Evolutionary conservation across 345 rosid genomes (phyloP), one percentile per base, ranked within the genome.

Genomic region (Eucalyptus coolabah): DNA sequence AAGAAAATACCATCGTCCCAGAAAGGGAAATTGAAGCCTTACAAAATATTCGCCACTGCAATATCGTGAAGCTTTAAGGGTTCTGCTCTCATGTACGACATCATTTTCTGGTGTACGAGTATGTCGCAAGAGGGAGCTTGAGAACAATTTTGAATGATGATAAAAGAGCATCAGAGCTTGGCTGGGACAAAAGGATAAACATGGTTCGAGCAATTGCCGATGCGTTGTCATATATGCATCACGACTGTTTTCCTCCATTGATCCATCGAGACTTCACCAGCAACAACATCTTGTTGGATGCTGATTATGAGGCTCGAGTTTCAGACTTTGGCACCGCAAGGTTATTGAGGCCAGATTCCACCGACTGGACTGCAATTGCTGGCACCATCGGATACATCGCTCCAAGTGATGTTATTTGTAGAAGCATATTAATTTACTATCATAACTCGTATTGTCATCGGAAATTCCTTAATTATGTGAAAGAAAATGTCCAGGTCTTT

Each of bases 231-330:
- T 80, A 91, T 30, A 86, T 91, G 91, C 92, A 91, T 87, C 88
- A 91, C 1, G 42, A 86, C 7, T 86, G 88, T 42, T 45, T 14
- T 19, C 91, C 89, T 23, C 80, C 91, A 23, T 42, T 87, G 23
- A 60, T 91, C 54, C 92, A 91, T 34, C 59, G 91, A 32, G 92
- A 89, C 83, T 63, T 91, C 45, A 56, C 91, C 10, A 91, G 91
- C 50, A 91, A 56, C 54, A 91, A 91, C 45, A 59, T 89, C 28
- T 51, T 91, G 83, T 42, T 91, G 67, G 87, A 89, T 56, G 40
- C 51, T 4, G 88, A 89, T 26, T 89, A 9, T 11, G 87, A 89
- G 34, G 91, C 92, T 85, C 88, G 4, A 8, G n/a, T 91, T 23
- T 89, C 89, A 15, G 80, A 67, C 40, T 67, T 67, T 32, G 80